These are phyloP conservation scores for Scheffersomyces quercinus DNA, from an alignment of 1,139 yeast genomes.

Conservation along the genomic window DNA sequence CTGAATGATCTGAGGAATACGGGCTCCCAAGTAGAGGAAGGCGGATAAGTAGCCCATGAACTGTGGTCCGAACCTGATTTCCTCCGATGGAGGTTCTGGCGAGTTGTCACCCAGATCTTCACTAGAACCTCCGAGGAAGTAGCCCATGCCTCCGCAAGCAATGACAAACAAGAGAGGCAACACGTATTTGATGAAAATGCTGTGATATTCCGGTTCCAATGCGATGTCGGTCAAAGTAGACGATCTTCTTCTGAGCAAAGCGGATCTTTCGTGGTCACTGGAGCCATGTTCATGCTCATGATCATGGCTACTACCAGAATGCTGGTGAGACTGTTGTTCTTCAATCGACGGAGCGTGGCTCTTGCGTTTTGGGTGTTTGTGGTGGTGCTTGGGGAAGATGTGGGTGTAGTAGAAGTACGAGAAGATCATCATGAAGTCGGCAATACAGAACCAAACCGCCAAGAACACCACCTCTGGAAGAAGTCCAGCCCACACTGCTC, in stretches of 20 bases:
- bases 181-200: slow-evolving; percentile 51
- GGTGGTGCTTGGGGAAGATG: slow-evolving; percentile 40
- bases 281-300: slow-evolving; percentile 11
- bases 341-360: slow-evolving; percentile 2
- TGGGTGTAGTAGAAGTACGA: slow-evolving; percentile 61
- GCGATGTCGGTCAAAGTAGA: slow-evolving; percentile 48
- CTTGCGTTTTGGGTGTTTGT: slow-evolving; percentile 9
- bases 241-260: slow-evolving; percentile 41
- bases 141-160: slow-evolving; percentile 67
- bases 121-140: slow-evolving; percentile 45
- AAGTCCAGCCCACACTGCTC: slow-evolving; percentile 70
- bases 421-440: slow-evolving; percentile 61
- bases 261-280: slow-evolving; percentile 10
- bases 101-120: slow-evolving; percentile 12
- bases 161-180: slow-evolving; percentile 67
- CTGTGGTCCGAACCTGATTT: slow-evolving; percentile 60
- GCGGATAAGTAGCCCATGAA: slow-evolving; percentile 74
- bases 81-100: slow-evolving; percentile 19
- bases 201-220: slow-evolving; percentile 42
- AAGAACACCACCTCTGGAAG: slow-evolving; percentile 69
- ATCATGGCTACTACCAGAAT: slow-evolving; percentile 8
- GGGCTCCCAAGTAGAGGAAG: slow-evolving; percentile 66
- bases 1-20: slow-evolving; percentile 78
- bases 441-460: slow-evolving; percentile 75
- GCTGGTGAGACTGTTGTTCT: slow-evolving; percentile 4